These are phyloP conservation scores for Cinnamomum chago DNA, from an alignment of 164 flowering plant species.

Conservation along the genomic window DNA sequence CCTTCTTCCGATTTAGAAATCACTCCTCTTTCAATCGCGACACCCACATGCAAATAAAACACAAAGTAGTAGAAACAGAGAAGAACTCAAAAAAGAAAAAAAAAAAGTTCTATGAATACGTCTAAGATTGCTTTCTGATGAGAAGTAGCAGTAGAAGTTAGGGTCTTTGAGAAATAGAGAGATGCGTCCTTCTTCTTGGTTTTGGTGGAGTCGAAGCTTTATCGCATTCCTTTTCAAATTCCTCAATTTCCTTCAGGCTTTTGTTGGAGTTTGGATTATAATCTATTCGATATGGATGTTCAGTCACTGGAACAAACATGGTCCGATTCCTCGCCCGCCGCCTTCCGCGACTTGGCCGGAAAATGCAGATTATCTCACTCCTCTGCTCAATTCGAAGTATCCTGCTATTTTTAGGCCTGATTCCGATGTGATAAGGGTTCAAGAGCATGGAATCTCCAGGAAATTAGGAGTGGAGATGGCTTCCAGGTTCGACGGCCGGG, in stretches of 20 bases:
- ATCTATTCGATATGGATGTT: conserved; percentile 69
- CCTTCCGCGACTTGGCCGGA: conserved; percentile 29
- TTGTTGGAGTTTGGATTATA: conserved; percentile 56
- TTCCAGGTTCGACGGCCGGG: conserved; percentile 28
- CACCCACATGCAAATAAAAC: not conserved
- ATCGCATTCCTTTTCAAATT: conserved; percentile 53
- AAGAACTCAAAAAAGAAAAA: not conserved
- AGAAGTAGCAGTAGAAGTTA: not conserved
- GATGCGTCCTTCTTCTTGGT: not conserved
- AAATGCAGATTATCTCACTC: not conserved
- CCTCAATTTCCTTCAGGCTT: conserved; percentile 64
- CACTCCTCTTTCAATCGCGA: not conserved
- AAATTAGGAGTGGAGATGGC: conserved; percentile 22
- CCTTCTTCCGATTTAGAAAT: no score
- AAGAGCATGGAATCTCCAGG: conserved; percentile 8
- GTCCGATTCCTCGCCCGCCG: conserved; percentile 23
- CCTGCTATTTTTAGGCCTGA: not conserved
- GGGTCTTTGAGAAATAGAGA: not conserved
- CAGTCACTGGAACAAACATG: conserved; percentile 52
- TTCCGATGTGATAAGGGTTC: not conserved
- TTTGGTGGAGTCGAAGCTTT: conserved; percentile 42
- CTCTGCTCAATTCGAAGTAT: conserved; percentile 12
- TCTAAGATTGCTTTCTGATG: not conserved
- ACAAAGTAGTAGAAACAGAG: no score
- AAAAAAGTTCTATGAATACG: not conserved